phyloP scores from a whole-genome alignment of 1,284 basidiomycete species.

The Salmacisia buchloeana region DNA sequence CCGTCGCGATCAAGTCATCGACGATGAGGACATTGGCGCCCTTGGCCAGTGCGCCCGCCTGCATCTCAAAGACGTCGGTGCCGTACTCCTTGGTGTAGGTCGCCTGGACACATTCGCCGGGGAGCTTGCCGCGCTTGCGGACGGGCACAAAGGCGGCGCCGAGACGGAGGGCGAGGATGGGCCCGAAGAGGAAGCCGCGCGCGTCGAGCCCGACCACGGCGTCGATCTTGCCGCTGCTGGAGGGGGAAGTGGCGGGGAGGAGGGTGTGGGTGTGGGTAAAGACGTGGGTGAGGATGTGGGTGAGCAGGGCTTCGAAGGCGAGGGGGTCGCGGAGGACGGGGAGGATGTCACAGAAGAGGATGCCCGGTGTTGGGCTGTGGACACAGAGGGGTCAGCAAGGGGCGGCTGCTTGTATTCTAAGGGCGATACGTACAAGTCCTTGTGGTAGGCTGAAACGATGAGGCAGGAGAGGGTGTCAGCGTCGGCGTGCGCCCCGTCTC shows the following conservation, averaged over 20 bases:
- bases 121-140: constrained; percentile 88
- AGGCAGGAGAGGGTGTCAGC: constrained; percentile 11
- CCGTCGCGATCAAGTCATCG: constrained; percentile 95
- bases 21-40: constrained; percentile 82
- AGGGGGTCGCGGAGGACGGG: constrained; percentile 49
- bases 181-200: constrained; percentile 90
- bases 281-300: constrained; percentile 80
- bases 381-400: not conserved
- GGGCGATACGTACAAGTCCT: constrained; percentile 16
- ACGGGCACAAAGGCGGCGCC: constrained; percentile 95
- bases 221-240: constrained; percentile 62
- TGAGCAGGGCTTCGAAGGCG: constrained; percentile 65
- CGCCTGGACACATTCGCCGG: constrained; percentile 72
- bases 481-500: too few relatives aligned
- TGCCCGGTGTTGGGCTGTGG: constrained; percentile 20
- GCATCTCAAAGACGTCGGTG: constrained; percentile 91
- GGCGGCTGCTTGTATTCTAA: not conserved
- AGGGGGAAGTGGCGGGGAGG: constrained; percentile 28
- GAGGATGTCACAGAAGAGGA: constrained; percentile 50
- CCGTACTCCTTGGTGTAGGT: constrained; percentile 94
- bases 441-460: constrained; percentile 49
- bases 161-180: constrained; percentile 80
- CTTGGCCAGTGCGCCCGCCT: constrained; percentile 70
- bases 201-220: constrained; percentile 94
- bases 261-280: constrained; percentile 66